These are phyloP conservation scores for Neurospora terricola DNA, from an alignment of 495 filamentous ascomycete genomes.

Conservation along the genomic window DNA sequence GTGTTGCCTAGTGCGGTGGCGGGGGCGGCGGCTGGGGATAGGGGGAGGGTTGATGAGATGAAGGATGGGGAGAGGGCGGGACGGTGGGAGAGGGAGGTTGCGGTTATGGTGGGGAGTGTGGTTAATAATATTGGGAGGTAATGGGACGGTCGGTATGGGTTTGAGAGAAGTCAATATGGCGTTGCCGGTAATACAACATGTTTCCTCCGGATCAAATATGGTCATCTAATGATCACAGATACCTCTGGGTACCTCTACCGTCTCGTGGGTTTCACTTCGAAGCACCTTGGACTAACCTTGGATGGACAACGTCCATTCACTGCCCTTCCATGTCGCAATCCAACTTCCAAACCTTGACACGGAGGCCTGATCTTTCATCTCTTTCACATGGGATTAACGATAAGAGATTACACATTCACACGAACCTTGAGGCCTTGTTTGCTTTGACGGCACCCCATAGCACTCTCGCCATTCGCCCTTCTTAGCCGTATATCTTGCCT, in stretches of 20 bases:
- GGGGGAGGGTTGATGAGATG: conserved; percentile 21
- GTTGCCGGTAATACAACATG: neutral
- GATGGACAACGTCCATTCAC: neutral
- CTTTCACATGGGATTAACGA: neutral
- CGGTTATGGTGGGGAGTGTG: conserved; percentile 85
- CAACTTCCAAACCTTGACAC: neutral
- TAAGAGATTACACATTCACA: neutral
- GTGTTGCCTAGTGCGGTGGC: conserved; percentile 38
- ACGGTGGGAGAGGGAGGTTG: conserved; percentile 80
- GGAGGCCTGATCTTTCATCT: neutral
- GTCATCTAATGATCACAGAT: neutral
- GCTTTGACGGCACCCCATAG: neutral
- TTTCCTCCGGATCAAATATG: neutral
- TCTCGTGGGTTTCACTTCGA: neutral
- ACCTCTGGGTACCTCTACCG: neutral
- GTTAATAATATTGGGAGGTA: conserved; percentile 35
- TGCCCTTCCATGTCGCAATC: neutral
- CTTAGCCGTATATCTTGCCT: neutral
- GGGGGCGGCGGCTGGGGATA: conserved; percentile 26
- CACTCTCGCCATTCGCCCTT: neutral
- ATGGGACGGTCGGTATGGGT: neutral
- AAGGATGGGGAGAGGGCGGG: conserved; percentile 24
- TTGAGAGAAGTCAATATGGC: neutral
- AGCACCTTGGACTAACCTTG: neutral
- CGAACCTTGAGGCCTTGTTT: neutral